Evolutionary conservation across 2,329 filamentous ascomycete species (phyloP).

Genomic region (Diaporthe longicolla): DNA sequence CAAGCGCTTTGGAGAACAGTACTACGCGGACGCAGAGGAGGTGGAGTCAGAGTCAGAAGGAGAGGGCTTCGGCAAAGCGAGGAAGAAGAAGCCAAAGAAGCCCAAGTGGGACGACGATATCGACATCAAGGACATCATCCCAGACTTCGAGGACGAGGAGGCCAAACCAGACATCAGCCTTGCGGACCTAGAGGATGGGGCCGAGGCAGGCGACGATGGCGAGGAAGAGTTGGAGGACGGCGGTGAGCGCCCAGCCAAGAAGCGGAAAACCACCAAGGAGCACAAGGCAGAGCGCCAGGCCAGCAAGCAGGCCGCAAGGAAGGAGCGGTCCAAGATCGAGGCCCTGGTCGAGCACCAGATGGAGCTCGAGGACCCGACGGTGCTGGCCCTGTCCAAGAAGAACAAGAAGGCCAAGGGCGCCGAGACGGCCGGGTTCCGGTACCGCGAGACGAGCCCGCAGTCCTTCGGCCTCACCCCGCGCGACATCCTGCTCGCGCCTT

Average conservation of each 20-base stretch:
- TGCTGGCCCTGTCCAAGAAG: slow-evolving; percentile 65
- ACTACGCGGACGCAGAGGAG: slow-evolving; percentile 81
- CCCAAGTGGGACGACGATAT: slow-evolving; percentile 97
- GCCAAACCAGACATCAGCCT: slow-evolving; percentile 67
- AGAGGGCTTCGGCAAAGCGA: slow-evolving; percentile 66
- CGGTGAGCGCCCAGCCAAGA: slow-evolving; percentile 63
- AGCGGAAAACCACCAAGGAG: slow-evolving; percentile 72
- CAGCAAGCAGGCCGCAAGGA: slow-evolving; percentile 79
- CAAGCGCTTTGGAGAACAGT: slow-evolving; percentile 88
- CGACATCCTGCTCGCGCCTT: slow-evolving; percentile 91
- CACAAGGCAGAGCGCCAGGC: slow-evolving; percentile 71
- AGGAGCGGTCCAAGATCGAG: slow-evolving; percentile 87
- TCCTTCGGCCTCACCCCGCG: slow-evolving; percentile 90
- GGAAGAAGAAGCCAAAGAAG: slow-evolving; percentile 80
- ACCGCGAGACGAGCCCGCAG: slow-evolving; percentile 92
- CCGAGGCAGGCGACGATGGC: slow-evolving; percentile 53
- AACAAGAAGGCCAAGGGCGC: slow-evolving; percentile 43
- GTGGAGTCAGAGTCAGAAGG: slow-evolving; percentile 75
- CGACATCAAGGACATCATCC: slow-evolving; percentile 92
- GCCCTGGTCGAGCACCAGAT: slow-evolving; percentile 87
- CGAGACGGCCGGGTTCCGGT: slow-evolving; percentile 76
- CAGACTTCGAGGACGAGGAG: slow-evolving; percentile 82
- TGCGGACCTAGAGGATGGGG: slow-evolving; percentile 64
- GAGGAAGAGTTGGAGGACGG: slow-evolving; percentile 57
- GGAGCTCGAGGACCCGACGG: slow-evolving; percentile 77